Percentiles rank a stretch among this genome's conserved stretches.
Conservation (phyloP, 2,329 filamentous ascomycete species). For the Fusarium nisikadoi region DNA sequence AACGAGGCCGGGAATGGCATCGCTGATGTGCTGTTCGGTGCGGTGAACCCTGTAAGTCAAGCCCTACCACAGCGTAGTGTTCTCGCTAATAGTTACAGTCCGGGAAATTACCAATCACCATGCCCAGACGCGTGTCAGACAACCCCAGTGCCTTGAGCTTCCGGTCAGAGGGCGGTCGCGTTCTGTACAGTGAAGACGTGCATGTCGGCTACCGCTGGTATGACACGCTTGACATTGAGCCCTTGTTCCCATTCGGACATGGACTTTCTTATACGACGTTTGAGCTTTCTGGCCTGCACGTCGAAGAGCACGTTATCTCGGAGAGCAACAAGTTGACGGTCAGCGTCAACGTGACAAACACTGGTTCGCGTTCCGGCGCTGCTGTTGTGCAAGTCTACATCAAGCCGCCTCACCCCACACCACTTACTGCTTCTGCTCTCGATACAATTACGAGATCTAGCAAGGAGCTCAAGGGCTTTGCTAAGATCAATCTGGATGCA, state of each 20-base stretch:
- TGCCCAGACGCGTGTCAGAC: background rate
- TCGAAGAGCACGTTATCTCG: fast-evolving
- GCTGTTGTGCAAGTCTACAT: background rate
- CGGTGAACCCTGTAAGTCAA: background rate
- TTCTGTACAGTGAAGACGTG: background rate
- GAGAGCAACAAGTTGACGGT: background rate
- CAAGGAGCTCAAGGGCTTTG: conserved; percentile 1
- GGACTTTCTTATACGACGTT: background rate
- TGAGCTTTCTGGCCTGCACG: fast-evolving
- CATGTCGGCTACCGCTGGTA: conserved; percentile 14
- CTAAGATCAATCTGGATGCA: background rate
- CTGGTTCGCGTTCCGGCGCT: background rate
- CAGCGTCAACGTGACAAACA: background rate
- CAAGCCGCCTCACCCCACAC: background rate
- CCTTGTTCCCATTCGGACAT: background rate
- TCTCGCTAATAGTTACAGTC: background rate
- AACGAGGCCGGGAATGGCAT: conserved; percentile 2
- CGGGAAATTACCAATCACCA: background rate
- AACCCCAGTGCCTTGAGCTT: background rate
- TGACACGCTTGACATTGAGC: background rate
- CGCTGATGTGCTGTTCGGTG: background rate
- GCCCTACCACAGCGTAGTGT: fast-evolving
- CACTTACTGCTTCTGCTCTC: background rate
- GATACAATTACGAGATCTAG: background rate
- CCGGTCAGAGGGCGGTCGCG: background rate